Percentiles rank a stretch among this genome's conserved stretches.
These are phyloP conservation scores for Echites panduratus DNA, from an alignment of 257 asterid species.

Conservation along the genomic window DNA sequence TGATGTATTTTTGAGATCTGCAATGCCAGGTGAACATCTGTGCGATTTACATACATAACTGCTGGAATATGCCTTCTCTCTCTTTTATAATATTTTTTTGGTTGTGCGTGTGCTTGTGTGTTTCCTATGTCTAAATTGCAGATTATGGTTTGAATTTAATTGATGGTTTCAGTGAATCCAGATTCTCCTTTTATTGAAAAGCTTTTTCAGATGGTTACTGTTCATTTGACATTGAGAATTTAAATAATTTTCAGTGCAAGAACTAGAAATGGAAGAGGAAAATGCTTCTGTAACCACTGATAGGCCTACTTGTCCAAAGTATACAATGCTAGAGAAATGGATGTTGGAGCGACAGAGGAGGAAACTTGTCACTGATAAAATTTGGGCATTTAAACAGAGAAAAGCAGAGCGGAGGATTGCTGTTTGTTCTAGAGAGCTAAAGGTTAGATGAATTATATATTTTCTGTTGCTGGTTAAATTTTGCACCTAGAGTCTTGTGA, in stretches of 20 bases:
- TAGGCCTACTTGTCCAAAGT: slow-evolving; percentile 65
- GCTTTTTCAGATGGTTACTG: background rate
- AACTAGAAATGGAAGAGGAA: slow-evolving; percentile 63
- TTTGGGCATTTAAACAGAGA: slow-evolving; percentile 67
- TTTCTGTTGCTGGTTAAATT: background rate
- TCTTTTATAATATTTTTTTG: background rate
- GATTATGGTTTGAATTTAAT: background rate
- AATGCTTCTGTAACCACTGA: slow-evolving; percentile 43
- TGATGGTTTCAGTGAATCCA: background rate
- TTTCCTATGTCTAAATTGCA: slow-evolving; percentile 3
- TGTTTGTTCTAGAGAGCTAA: slow-evolving; percentile 62
- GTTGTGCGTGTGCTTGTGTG: background rate
- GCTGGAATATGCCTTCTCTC: background rate
- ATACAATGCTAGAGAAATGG: slow-evolving; percentile 76
- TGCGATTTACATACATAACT: background rate
- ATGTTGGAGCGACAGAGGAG: slow-evolving; percentile 65
- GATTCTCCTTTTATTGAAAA: background rate
- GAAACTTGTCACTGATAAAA: slow-evolving; percentile 50
- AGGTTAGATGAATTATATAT: slow-evolving; percentile 44
- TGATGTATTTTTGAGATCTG: slow-evolving; percentile 33
- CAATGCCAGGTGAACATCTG: slow-evolving; percentile 31
- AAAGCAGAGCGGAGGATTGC: slow-evolving; percentile 71
- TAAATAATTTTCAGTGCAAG: slow-evolving; percentile 27
- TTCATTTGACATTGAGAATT: background rate
- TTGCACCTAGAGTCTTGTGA: too few relatives aligned